Evolutionary conservation across 805 yeast species (phyloP).

Genomic region (Candida glaebosa): DNA sequence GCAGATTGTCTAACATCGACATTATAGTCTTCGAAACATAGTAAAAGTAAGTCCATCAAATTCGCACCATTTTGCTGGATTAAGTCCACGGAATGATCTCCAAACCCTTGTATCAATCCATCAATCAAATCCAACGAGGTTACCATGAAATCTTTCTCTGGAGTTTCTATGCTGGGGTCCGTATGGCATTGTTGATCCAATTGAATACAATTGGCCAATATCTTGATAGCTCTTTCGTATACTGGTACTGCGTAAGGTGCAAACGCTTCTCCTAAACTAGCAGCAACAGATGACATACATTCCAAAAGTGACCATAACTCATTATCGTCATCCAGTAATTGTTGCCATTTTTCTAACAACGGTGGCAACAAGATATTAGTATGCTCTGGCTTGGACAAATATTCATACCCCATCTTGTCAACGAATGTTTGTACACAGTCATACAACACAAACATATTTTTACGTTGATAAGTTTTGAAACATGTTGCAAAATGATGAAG

Average conservation of each 20-base stretch:
- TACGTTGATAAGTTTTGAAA: slow-evolving; percentile 74
- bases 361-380: slow-evolving; percentile 74
- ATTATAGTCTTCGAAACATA: slow-evolving; percentile 69
- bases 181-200: slow-evolving; percentile 58
- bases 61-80: slow-evolving; percentile 35
- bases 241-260: slow-evolving; percentile 88
- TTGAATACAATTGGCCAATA: slow-evolving; percentile 65
- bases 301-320: slow-evolving; percentile 91
- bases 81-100: slow-evolving; percentile 55
- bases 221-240: slow-evolving; percentile 71
- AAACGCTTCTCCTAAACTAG: slow-evolving; percentile 77
- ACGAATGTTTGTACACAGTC: slow-evolving; percentile 90
- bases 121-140: slow-evolving; percentile 88
- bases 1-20: slow-evolving; percentile 93
- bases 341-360: slow-evolving; percentile 76
- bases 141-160: slow-evolving; percentile 87
- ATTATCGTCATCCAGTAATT: slow-evolving; percentile 69
- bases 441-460: slow-evolving; percentile 75
- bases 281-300: slow-evolving; percentile 89
- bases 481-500: slow-evolving; percentile 70
- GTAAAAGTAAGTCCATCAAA: slow-evolving; percentile 59
- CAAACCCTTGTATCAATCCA: slow-evolving; percentile 89
- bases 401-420: slow-evolving; percentile 63
- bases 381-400: slow-evolving; percentile 52
- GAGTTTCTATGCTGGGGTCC: slow-evolving; percentile 67